These are phyloP conservation scores for Mycena maculata DNA, from an alignment of 768 basidiomycete genomes.

Conservation along the genomic window DNA sequence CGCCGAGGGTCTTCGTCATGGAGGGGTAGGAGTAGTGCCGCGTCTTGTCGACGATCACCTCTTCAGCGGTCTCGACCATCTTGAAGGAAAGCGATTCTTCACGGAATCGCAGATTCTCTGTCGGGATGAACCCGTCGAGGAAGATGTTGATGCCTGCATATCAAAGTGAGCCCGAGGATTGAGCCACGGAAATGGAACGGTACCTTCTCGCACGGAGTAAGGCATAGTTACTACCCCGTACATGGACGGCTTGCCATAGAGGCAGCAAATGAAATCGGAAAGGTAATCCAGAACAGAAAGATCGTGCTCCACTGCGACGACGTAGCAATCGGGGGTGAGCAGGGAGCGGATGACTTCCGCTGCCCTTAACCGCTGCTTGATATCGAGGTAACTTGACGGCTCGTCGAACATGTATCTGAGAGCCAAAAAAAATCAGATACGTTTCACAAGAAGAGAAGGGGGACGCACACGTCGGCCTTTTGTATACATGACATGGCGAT, in stretches of 20 bases:
- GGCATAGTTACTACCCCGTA: conserved; percentile 99
- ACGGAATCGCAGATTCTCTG: conserved; percentile 97
- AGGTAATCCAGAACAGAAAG: conserved; percentile 97
- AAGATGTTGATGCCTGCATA: conserved; percentile 96
- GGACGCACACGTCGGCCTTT: conserved; percentile 89
- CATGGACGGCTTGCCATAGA: conserved; percentile 97
- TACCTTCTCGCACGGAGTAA: conserved; percentile 96
- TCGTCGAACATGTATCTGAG: conserved; percentile 98
- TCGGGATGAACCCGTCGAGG: conserved; percentile 98
- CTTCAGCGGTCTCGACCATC: conserved; percentile 97
- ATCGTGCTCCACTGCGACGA: conserved; percentile 99
- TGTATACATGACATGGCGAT: conserved; percentile 98
- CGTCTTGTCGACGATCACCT: conserved; percentile 86
- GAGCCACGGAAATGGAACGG: conserved; percentile 28
- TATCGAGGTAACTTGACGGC: conserved; percentile 97
- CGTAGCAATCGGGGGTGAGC: conserved; percentile 86
- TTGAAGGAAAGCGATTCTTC: conserved; percentile 97
- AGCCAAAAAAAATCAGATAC: conserved; percentile 8
- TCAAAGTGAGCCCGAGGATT: conserved; percentile 5
- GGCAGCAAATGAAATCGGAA: conserved; percentile 97
- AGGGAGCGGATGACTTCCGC: conserved; percentile 94
- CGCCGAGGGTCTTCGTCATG: conserved; percentile 97
- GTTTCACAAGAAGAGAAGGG: neutral
- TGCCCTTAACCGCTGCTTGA: conserved; percentile 94
- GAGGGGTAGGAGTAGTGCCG: conserved; percentile 91